These are phyloP conservation scores for Chaetomium sp. DNA, from an alignment of 2,329 filamentous ascomycete species.

Conservation along the genomic window DNA sequence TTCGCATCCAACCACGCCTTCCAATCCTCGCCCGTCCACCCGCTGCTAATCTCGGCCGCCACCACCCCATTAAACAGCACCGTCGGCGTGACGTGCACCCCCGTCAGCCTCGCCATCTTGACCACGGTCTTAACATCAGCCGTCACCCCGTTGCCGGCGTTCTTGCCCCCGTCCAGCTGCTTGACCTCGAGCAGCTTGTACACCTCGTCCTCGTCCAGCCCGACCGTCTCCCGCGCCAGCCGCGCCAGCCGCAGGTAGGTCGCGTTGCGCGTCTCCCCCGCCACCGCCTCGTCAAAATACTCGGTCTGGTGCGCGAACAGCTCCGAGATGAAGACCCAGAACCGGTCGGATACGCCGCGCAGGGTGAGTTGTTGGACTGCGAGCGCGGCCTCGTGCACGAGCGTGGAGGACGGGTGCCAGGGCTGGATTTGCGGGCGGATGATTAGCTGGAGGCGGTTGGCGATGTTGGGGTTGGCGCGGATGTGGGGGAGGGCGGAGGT, in stretches of 20 bases:
- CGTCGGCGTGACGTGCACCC: conserved; percentile 89
- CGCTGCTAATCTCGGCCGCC: conserved; percentile 74
- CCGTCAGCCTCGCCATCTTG: conserved; percentile 75
- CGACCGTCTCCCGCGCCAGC: conserved; percentile 67
- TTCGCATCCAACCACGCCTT: conserved; percentile 73
- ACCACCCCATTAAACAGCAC: conserved; percentile 86
- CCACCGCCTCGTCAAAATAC: conserved; percentile 84
- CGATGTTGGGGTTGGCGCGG: conserved; percentile 58
- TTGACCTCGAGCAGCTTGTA: conserved; percentile 69
- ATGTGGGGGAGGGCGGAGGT: conserved; percentile 66
- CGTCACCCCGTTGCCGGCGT: conserved; percentile 79
- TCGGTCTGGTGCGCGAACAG: conserved; percentile 68
- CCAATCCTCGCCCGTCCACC: conserved; percentile 82
- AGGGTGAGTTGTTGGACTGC: conserved; percentile 70
- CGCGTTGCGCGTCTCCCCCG: conserved; percentile 79
- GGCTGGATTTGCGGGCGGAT: conserved; percentile 92
- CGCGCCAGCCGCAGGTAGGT: conserved; percentile 80
- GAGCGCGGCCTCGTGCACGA: conserved; percentile 79
- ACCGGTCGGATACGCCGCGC: conserved; percentile 58
- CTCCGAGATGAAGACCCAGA: conserved; percentile 75
- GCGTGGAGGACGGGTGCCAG: conserved; percentile 87
- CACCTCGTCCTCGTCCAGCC: conserved; percentile 70
- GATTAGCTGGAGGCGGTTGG: conserved; percentile 67
- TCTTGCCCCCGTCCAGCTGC: conserved; percentile 64
- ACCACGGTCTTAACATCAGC: conserved; percentile 82